These are phyloP conservation scores for Bacidia rubella DNA, from an alignment of 495 filamentous ascomycete genomes.

Conservation along the genomic window DNA sequence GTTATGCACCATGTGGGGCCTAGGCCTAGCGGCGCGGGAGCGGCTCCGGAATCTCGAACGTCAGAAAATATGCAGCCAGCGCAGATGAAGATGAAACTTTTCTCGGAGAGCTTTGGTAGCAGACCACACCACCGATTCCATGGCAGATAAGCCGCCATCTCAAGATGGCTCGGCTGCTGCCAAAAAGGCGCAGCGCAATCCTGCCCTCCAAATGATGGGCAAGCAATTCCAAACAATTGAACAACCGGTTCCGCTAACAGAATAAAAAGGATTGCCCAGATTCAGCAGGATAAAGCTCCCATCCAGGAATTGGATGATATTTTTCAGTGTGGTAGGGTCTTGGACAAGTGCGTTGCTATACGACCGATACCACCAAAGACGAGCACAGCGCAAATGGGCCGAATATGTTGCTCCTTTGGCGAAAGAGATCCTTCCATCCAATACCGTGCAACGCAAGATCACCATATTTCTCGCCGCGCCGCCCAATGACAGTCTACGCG, in stretches of 20 bases:
- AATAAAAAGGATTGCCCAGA: constrained; percentile 49
- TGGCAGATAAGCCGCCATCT: constrained; percentile 8
- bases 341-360: constrained; percentile 70
- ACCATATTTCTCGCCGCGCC: constrained; percentile 78
- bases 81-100: too few species aligned
- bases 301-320: constrained; percentile 96
- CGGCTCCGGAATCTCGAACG: neutral
- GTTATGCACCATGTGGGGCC: too few species aligned
- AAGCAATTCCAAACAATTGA: constrained; percentile 6
- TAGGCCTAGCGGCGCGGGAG: neutral
- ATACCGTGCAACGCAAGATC: constrained; percentile 66
- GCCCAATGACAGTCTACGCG: constrained; percentile 67
- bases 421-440: constrained; percentile 54
- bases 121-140: too few species aligned
- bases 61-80: too few species aligned
- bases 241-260: neutral
- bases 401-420: constrained; percentile 77
- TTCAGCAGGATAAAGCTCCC: constrained; percentile 66
- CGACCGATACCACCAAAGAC: constrained; percentile 78
- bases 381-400: constrained; percentile 72
- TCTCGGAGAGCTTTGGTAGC: too few species aligned
- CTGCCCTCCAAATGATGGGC: constrained; percentile 63
- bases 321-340: constrained; percentile 63
- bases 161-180: constrained; percentile 20
- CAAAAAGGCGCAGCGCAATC: constrained; percentile 36